These are phyloP conservation scores for Lumnitzera racemosa DNA, from an alignment of 345 rosid genomes.

Conservation along the genomic window DNA sequence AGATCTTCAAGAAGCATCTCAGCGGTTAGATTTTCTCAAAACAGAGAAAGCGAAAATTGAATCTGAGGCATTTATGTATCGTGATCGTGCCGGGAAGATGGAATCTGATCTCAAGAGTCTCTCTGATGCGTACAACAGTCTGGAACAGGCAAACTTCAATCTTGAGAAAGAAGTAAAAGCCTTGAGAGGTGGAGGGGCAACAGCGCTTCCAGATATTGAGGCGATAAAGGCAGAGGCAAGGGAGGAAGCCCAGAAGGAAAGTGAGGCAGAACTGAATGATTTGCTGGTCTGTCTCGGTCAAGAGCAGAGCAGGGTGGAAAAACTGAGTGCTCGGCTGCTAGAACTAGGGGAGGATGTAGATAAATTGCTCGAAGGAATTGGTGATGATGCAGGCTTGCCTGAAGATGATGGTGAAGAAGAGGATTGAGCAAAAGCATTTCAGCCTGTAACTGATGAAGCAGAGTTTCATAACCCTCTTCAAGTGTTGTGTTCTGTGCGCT, in stretches of 20 bases:
- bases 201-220: constrained; percentile 42
- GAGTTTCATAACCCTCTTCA: too few species aligned
- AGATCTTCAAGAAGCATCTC: constrained; percentile 79
- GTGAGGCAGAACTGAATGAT: constrained; percentile 88
- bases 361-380: constrained; percentile 76
- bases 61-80: constrained; percentile 58
- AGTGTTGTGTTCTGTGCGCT: too few species aligned
- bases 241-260: constrained; percentile 95
- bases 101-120: constrained; percentile 82
- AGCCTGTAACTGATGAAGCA: too few species aligned
- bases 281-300: constrained; percentile 96
- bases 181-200: constrained; percentile 49
- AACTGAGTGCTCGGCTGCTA: constrained; percentile 51
- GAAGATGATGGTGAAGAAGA: constrained; percentile 61
- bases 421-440: constrained; percentile 18
- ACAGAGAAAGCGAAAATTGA: constrained; percentile 65
- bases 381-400: constrained; percentile 72
- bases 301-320: constrained; percentile 95
- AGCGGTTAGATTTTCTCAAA: constrained; percentile 61
- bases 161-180: constrained; percentile 75
- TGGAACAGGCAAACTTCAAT: constrained; percentile 72
- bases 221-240: constrained; percentile 70
- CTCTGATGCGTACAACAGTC: constrained; percentile 86
- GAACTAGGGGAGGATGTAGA: constrained; percentile 93
- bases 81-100: constrained; percentile 59